Conservation (phyloP, 768 basidiomycete species). For the Chlorophyllum brunneum region DNA sequence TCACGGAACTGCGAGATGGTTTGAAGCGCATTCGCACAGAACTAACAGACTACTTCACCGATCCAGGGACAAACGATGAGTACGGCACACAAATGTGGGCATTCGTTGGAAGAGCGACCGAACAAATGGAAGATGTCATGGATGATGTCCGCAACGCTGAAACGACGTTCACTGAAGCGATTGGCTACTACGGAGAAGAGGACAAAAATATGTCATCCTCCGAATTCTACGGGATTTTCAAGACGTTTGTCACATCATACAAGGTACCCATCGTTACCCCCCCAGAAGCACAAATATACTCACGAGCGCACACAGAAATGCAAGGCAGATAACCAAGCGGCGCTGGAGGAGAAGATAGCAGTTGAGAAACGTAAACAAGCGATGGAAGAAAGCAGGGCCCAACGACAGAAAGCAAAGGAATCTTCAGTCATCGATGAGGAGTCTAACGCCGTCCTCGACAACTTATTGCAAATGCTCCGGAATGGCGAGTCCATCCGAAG, state of each 20-base stretch:
- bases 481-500: slow-evolving; percentile 66
- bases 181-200: slow-evolving; percentile 92
- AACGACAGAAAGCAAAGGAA: slow-evolving; percentile 46
- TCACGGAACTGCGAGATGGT: slow-evolving; percentile 68
- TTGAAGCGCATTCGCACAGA: slow-evolving; percentile 80
- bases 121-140: slow-evolving; percentile 74
- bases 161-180: slow-evolving; percentile 76
- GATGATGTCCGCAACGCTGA: slow-evolving; percentile 89
- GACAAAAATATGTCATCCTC: slow-evolving; percentile 80
- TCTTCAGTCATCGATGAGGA: slow-evolving; percentile 36
- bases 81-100: slow-evolving; percentile 92
- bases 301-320: slow-evolving; percentile 64
- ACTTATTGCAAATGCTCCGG: slow-evolving; percentile 64
- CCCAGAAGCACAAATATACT: background rate
- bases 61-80: slow-evolving; percentile 64
- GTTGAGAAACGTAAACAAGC: slow-evolving; percentile 66
- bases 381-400: slow-evolving; percentile 58
- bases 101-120: slow-evolving; percentile 74
- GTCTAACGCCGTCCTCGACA: slow-evolving; percentile 64
- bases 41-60: slow-evolving; percentile 73
- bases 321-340: slow-evolving; percentile 70
- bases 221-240: slow-evolving; percentile 96
- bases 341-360: slow-evolving; percentile 66
- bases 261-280: slow-evolving; percentile 43
- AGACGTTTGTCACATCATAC: slow-evolving; percentile 94